Conservation (phyloP, 2,329 filamentous ascomycete species). For the Penicillium sp. region DNA sequence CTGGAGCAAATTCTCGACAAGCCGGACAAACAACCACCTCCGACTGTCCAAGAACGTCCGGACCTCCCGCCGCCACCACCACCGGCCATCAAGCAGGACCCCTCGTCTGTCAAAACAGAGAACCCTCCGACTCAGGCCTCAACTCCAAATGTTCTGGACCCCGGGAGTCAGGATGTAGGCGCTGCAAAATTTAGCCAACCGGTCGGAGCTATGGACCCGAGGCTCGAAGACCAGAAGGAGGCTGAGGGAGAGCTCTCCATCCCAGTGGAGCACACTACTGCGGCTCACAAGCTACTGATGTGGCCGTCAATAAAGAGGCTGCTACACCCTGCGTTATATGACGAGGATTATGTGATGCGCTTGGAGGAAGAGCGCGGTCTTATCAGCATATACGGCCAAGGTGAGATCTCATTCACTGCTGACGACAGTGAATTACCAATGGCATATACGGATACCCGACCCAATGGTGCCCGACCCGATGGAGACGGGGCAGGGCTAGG, state of each 20-base stretch:
- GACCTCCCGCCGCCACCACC: background rate
- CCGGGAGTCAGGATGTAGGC: background rate
- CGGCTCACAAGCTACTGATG: slow-evolving; percentile 76
- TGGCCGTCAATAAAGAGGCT: slow-evolving; percentile 68
- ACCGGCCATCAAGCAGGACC: background rate
- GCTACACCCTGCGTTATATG: slow-evolving; percentile 56
- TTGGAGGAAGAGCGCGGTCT: slow-evolving; percentile 72
- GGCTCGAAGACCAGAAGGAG: slow-evolving; percentile 18
- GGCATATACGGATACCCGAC: slow-evolving; percentile 4
- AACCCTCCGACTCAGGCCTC: background rate
- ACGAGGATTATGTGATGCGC: slow-evolving; percentile 70
- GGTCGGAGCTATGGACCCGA: background rate
- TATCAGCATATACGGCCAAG: slow-evolving; percentile 72
- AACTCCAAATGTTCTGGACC: background rate
- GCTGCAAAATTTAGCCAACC: background rate
- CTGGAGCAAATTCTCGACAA: background rate
- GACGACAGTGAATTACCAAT: slow-evolving; percentile 45
- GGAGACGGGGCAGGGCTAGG: slow-evolving; percentile 22
- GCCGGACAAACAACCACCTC: background rate
- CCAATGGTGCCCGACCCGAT: slow-evolving; percentile 7
- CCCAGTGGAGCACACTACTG: slow-evolving; percentile 81
- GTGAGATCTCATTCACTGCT: slow-evolving; percentile 67
- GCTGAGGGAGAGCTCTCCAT: slow-evolving; percentile 64
- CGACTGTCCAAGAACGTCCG: background rate
- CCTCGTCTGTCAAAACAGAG: background rate